phyloP scores from a whole-genome alignment of 1,139 yeast genomes.

The Diutina catenulata region DNA sequence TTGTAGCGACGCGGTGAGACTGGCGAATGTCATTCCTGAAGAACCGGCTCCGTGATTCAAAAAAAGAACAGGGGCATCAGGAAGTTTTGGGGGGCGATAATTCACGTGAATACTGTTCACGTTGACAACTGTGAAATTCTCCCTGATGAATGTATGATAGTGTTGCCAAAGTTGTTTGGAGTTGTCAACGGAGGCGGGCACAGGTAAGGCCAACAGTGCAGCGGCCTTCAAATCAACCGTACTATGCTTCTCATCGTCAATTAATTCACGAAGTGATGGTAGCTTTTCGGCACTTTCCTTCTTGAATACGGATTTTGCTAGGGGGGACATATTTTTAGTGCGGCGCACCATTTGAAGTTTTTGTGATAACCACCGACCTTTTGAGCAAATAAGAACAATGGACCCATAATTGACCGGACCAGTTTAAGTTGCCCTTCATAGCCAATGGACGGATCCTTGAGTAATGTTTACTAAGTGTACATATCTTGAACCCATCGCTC shows the following conservation, averaged over 20 bases:
- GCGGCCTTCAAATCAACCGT: background rate
- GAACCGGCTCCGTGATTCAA: slow-evolving; percentile 97
- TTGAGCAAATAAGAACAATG: too few species aligned
- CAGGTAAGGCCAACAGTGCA: background rate
- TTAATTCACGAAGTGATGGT: slow-evolving; percentile 1
- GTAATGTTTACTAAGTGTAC: too few species aligned
- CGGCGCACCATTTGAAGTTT: too few species aligned
- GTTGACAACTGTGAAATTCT: background rate
- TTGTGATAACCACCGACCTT: too few species aligned
- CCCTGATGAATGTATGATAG: background rate
- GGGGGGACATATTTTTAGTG: too few species aligned
- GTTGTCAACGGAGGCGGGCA: background rate
- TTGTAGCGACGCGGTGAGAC: slow-evolving; percentile 14
- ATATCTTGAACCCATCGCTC: too few species aligned
- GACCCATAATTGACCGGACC: too few species aligned
- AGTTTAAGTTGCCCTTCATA: too few species aligned
- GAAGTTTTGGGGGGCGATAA: background rate
- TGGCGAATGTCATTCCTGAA: slow-evolving; percentile 61
- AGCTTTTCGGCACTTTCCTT: background rate
- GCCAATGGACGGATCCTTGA: too few species aligned
- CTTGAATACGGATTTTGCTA: too few species aligned
- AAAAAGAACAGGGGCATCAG: slow-evolving; percentile 44
- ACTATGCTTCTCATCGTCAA: background rate
- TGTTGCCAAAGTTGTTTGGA: background rate
- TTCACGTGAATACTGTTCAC: background rate